These are phyloP conservation scores for Plasmodium vinckei DNA, from an alignment of 169 alveolate species.

Conservation along the genomic window DNA sequence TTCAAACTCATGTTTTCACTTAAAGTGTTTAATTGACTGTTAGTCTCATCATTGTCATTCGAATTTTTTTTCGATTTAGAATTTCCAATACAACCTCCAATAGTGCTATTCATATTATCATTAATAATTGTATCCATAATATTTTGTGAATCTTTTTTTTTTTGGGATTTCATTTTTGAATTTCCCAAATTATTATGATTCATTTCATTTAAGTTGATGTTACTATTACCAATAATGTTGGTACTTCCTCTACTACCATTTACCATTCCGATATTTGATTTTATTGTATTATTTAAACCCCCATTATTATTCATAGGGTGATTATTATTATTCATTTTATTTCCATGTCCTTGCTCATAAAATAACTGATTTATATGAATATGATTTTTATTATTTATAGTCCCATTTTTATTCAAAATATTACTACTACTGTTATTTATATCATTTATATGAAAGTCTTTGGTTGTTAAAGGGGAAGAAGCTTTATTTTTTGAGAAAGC, in stretches of 20 bases:
- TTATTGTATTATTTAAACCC: background rate
- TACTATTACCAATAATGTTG: conserved; percentile 4
- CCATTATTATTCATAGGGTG: background rate
- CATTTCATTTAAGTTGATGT: background rate
- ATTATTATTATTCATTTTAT: background rate
- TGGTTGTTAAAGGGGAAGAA: background rate
- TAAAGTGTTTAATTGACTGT: too few relatives aligned
- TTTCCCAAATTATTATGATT: background rate
- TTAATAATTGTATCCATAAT: too few relatives aligned
- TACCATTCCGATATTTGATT: background rate
- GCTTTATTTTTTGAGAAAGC: conserved; percentile 20
- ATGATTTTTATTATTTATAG: conserved; percentile 1
- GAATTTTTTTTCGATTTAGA: too few relatives aligned
- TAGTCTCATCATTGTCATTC: too few relatives aligned
- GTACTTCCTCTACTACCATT: background rate
- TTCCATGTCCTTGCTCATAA: background rate
- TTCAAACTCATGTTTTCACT: background rate
- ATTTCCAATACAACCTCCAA: too few relatives aligned
- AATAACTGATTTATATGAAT: background rate
- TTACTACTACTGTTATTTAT: background rate
- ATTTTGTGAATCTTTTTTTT: too few relatives aligned
- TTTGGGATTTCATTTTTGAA: background rate
- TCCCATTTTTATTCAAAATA: background rate
- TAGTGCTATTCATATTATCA: too few relatives aligned
- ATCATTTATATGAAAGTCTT: conserved; percentile 15